These are phyloP conservation scores for Chrysosphaeria jannelii DNA, from an alignment of 2,329 filamentous ascomycete species.

Conservation along the genomic window DNA sequence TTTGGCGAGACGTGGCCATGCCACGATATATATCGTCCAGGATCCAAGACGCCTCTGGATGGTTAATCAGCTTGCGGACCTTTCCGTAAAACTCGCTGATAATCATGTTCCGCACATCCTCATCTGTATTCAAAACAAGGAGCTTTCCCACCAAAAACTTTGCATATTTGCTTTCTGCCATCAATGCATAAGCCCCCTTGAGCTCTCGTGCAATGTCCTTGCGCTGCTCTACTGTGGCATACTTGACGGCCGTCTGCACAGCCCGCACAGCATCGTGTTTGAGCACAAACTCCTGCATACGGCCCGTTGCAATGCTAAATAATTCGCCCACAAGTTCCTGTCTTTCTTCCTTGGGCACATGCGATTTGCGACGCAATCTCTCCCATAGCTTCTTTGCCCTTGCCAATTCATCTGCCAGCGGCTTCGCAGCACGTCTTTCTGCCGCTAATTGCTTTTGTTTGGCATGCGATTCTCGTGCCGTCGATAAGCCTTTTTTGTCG, in stretches of 20 bases:
- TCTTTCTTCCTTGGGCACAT: slow-evolving; percentile 70
- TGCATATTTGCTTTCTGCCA: slow-evolving; percentile 87
- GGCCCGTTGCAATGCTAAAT: slow-evolving; percentile 69
- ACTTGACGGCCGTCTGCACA: slow-evolving; percentile 90
- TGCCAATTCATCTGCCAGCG: slow-evolving; percentile 64
- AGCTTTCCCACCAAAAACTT: slow-evolving; percentile 95
- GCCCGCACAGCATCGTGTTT: slow-evolving; percentile 97
- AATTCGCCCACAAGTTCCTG: slow-evolving; percentile 68
- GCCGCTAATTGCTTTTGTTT: slow-evolving; percentile 73
- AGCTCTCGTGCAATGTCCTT: slow-evolving; percentile 69
- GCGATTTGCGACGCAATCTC: slow-evolving; percentile 67
- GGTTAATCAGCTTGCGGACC: slow-evolving; percentile 77
- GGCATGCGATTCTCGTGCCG: slow-evolving; percentile 60
- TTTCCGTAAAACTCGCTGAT: slow-evolving; percentile 88
- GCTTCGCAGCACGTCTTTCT: slow-evolving; percentile 79
- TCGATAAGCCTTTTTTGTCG: slow-evolving; percentile 8
- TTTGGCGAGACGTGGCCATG: slow-evolving; percentile 63
- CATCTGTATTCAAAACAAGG: slow-evolving; percentile 71
- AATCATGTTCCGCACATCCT: slow-evolving; percentile 62
- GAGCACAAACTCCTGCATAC: slow-evolving; percentile 84
- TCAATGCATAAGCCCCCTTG: slow-evolving; percentile 49
- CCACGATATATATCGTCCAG: slow-evolving; percentile 87
- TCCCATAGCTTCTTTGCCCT: slow-evolving; percentile 96
- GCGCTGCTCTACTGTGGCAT: slow-evolving; percentile 58
- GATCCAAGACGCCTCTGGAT: slow-evolving; percentile 91